These are phyloP conservation scores for Lactarius pseudohatsudake DNA, from an alignment of 768 basidiomycete genomes.

Conservation along the genomic window DNA sequence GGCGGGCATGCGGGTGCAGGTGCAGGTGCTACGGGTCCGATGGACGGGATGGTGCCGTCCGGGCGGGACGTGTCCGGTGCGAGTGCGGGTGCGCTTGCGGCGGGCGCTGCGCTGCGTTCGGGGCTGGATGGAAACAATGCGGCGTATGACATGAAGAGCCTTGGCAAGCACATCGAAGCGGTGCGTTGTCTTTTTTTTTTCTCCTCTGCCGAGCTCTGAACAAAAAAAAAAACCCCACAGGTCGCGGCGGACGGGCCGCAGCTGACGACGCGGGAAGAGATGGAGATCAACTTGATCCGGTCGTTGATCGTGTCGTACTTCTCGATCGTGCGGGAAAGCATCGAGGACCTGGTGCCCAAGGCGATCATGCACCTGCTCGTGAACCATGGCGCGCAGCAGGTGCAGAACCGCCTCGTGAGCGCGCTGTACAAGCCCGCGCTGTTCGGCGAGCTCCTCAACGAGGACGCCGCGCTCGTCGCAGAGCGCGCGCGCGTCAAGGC, in stretches of 20 bases:
- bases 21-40: slow-evolving; percentile 37
- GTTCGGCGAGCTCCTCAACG: slow-evolving; percentile 87
- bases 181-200: slow-evolving; percentile 50
- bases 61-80: slow-evolving; percentile 65
- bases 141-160: slow-evolving; percentile 97
- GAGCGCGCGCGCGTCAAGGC: slow-evolving; percentile 94
- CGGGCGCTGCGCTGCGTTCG: slow-evolving; percentile 49
- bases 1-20: background rate
- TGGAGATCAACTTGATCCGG: slow-evolving; percentile 94
- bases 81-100: slow-evolving; percentile 40
- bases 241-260: slow-evolving; percentile 57
- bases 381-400: slow-evolving; percentile 93
- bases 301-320: slow-evolving; percentile 96
- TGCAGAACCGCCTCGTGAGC: slow-evolving; percentile 95
- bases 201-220: no score
- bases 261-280: slow-evolving; percentile 83
- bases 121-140: slow-evolving; percentile 79
- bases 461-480: slow-evolving; percentile 93
- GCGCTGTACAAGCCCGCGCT: slow-evolving; percentile 92
- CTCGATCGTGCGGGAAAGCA: slow-evolving; percentile 91
- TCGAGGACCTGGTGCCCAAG: slow-evolving; percentile 96
- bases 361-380: slow-evolving; percentile 98
- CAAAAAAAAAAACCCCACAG: slow-evolving; percentile 25
- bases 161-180: slow-evolving; percentile 96
- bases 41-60: slow-evolving; percentile 42